Conservation (phyloP, 2,329 filamentous ascomycete species). For the Colletotrichum lindemuthianum region DNA sequence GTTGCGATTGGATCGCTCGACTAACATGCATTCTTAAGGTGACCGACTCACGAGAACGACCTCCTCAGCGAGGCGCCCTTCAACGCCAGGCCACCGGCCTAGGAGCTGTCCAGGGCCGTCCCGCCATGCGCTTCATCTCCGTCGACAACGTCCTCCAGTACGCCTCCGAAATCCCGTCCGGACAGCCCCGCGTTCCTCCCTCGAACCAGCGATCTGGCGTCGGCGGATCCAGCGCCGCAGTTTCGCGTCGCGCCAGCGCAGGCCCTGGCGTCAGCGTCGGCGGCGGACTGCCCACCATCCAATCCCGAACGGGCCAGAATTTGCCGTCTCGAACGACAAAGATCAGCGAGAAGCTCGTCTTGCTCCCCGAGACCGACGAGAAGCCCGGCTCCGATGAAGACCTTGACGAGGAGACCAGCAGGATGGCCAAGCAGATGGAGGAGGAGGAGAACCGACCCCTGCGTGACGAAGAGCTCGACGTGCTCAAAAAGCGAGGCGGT, state of each 20-base stretch:
- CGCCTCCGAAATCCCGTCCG: conserved; percentile 93
- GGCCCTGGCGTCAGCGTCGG: conserved; percentile 34
- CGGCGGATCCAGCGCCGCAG: conserved; percentile 45
- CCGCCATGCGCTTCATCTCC: conserved; percentile 79
- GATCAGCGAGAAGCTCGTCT: conserved; percentile 94
- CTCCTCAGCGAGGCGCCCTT: conserved; percentile 44
- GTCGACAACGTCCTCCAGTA: conserved; percentile 97
- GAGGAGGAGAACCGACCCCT: conserved; percentile 73
- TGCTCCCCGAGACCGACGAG: conserved; percentile 83
- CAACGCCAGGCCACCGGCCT: conserved; percentile 47
- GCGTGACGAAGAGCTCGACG: conserved; percentile 73
- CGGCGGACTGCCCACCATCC: conserved; percentile 42
- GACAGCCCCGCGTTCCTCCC: conserved; percentile 82
- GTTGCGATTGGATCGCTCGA: conserved; percentile 1
- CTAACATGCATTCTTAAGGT: conserved; percentile 43
- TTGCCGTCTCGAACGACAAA: conserved; percentile 91
- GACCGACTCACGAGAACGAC: conserved; percentile 51
- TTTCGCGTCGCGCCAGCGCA: conserved; percentile 29
- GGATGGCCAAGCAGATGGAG: conserved; percentile 51
- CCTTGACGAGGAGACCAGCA: conserved; percentile 54
- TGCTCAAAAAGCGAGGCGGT: conserved; percentile 69
- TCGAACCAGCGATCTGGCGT: conserved; percentile 58
- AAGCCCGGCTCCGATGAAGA: conserved; percentile 65
- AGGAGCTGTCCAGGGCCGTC: conserved; percentile 42
- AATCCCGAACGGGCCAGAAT: conserved; percentile 61